Percentiles rank a stretch among this genome's conserved stretches.
These are phyloP conservation scores for Sporisorium scitamineum DNA, from an alignment of 1,284 basidiomycete genomes.

Conservation along the genomic window DNA sequence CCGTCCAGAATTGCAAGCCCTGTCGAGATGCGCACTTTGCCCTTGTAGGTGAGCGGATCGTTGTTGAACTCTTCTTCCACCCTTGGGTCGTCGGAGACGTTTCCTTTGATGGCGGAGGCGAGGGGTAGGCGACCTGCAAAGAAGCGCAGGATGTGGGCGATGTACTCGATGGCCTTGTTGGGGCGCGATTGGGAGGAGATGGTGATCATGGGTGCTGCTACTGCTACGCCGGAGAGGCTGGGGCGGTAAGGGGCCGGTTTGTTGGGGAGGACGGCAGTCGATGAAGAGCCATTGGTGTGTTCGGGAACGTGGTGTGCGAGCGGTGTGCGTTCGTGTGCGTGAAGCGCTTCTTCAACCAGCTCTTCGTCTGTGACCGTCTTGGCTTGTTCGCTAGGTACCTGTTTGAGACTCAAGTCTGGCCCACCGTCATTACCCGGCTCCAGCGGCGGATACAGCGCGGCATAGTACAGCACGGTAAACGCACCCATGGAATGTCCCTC, in stretches of 20 bases:
- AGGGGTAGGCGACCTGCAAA: slow-evolving; percentile 71
- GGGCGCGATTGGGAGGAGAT: slow-evolving; percentile 70
- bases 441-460: slow-evolving; percentile 63
- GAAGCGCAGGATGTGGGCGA: slow-evolving; percentile 69
- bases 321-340: slow-evolving; percentile 29
- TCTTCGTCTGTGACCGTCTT: slow-evolving; percentile 29
- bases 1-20: slow-evolving; percentile 72
- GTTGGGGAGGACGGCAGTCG: slow-evolving; percentile 16
- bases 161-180: slow-evolving; percentile 66
- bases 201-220: slow-evolving; percentile 72
- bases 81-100: slow-evolving; percentile 73
- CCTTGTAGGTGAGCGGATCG: slow-evolving; percentile 72
- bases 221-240: slow-evolving; percentile 68
- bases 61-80: slow-evolving; percentile 67
- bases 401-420: slow-evolving; percentile 38
- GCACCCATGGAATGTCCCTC: slow-evolving; percentile 71
- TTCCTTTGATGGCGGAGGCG: slow-evolving; percentile 71
- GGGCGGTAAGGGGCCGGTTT: slow-evolving; percentile 43
- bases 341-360: slow-evolving; percentile 28
- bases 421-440: slow-evolving; percentile 34
- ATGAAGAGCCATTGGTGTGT: slow-evolving; percentile 5
- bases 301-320: slow-evolving; percentile 26
- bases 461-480: slow-evolving; percentile 69
- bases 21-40: slow-evolving; percentile 71
- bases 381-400: slow-evolving; percentile 38